phyloP scores from a whole-genome alignment of 106 monocot species.

The Platanthera zijinensis region DNA sequence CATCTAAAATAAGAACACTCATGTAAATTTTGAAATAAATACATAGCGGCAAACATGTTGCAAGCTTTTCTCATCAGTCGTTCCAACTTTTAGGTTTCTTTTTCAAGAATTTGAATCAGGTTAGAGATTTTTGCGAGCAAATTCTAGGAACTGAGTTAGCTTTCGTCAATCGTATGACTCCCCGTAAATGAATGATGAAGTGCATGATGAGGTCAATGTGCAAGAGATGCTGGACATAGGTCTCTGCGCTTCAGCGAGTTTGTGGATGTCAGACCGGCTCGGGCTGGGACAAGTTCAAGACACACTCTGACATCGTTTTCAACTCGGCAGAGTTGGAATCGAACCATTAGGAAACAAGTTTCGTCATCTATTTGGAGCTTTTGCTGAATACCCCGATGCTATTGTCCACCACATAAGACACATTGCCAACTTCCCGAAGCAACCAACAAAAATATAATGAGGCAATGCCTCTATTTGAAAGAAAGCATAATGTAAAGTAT shows the following conservation, averaged over 20 bases:
- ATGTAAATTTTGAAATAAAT: background rate
- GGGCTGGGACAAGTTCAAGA: slow-evolving; percentile 59
- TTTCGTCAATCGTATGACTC: background rate
- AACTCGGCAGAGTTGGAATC: slow-evolving; percentile 41
- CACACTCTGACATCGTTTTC: slow-evolving; percentile 57
- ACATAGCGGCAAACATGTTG: background rate
- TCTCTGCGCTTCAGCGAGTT: slow-evolving; percentile 27
- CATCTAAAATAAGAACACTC: background rate
- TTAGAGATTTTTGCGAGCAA: background rate
- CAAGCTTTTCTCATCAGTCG: background rate
- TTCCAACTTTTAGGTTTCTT: background rate
- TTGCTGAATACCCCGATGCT: no score
- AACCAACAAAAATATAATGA: background rate
- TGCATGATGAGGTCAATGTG: no score
- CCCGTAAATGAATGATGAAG: slow-evolving; percentile 33
- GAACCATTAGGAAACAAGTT: slow-evolving; percentile 49
- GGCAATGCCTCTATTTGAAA: background rate
- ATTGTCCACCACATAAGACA: no score
- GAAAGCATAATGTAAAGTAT: background rate
- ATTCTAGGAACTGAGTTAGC: background rate
- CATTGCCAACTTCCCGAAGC: no score
- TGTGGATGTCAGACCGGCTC: slow-evolving; percentile 69
- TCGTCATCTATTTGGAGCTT: no score
- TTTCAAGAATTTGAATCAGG: background rate
- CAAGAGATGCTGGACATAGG: no score